Percentiles rank a stretch among this genome's conserved stretches.
phyloP scores from a whole-genome alignment of 371 early-diverging fungal genomes.

The Phascolomyces articulosus region DNA sequence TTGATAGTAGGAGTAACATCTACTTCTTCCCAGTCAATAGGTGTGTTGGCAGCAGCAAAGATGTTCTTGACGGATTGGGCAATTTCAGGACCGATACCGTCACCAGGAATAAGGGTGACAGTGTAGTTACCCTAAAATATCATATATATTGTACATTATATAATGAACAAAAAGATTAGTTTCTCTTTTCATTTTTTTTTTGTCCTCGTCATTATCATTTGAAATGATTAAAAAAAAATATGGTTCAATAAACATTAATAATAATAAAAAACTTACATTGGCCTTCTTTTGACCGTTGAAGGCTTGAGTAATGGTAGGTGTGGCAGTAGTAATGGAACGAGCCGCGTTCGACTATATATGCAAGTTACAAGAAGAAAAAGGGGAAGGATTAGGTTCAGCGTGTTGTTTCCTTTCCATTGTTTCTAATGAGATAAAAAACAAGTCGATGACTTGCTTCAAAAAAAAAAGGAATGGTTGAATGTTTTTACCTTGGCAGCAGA shows the following conservation, averaged over 20 bases:
- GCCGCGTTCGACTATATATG: background rate
- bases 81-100: slow-evolving; percentile 99
- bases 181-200: background rate
- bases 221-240: too few species aligned
- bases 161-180: background rate
- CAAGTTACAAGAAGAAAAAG: too few species aligned
- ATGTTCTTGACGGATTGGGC: slow-evolving; percentile 91
- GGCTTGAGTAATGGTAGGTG: slow-evolving; percentile 63
- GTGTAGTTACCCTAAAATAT: slow-evolving; percentile 70
- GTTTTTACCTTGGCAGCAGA: slow-evolving; percentile 18
- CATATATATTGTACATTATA: too few species aligned
- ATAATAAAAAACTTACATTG: slow-evolving; percentile 48
- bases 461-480: too few species aligned
- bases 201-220: background rate
- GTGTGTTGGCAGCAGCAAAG: slow-evolving; percentile 92
- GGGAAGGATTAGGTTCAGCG: too few species aligned
- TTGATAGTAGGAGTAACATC: slow-evolving; percentile 93
- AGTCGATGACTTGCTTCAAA: too few species aligned
- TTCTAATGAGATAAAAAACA: background rate
- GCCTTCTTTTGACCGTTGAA: slow-evolving; percentile 68
- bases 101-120: slow-evolving; percentile 97
- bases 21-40: slow-evolving; percentile 96
- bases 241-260: background rate
- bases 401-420: too few species aligned
- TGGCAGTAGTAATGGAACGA: slow-evolving; percentile 41